Evolutionary conservation across 176 grass and related monocot species (phyloP), one percentile per base, ranked within the genome.

Genomic region (Eleusine indica): DNA sequence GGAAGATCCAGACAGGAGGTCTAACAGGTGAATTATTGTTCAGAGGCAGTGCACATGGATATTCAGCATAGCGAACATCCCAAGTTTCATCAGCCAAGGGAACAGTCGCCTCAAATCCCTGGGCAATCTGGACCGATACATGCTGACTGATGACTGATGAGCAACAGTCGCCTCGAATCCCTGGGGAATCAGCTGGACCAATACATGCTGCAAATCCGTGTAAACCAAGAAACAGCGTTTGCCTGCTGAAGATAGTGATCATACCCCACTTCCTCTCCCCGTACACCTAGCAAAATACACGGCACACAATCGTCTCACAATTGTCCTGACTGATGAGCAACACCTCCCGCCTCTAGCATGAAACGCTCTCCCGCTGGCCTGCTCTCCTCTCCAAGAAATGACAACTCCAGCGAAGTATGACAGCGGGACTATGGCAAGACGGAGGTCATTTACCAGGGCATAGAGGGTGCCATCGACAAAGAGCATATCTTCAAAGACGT

Each of bases 1-100:
- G 93, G n/a, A 94, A 77, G 63, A 94, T 87, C 93, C 87, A 94
- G 85, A 92, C 84, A 0, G 74, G 75, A 4, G 87, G 89, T 17
- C 77, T 53, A 44, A 19, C 17, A 68, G 79, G 48, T 25, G 74
- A 75, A 66, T 57, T 28, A n/a, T 67, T 78, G 68, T 88, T 78
- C 25, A 83, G 37, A 0, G 43, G 66, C n/a, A 88, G 90, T 56
- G 88, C 86, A 3, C 93, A 87, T 68, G 66, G 75, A 79, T 90
- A 90, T 16, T 90, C 84, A 11, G 88, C 88, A 65, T 83, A 64
- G 71, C 80, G 52, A 81, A 76, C 70, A 84, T 82, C 54, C 17
- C 66, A 69, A 14, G 66, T 81, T 58, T 68, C 85, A 84, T 96
- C 75, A 71, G 41, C 68, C 72, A 96, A 77, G 5, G 84, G 85